These are phyloP conservation scores for Mortierella antarctica DNA, from an alignment of 192 early-diverging fungal genomes.

Conservation along the genomic window DNA sequence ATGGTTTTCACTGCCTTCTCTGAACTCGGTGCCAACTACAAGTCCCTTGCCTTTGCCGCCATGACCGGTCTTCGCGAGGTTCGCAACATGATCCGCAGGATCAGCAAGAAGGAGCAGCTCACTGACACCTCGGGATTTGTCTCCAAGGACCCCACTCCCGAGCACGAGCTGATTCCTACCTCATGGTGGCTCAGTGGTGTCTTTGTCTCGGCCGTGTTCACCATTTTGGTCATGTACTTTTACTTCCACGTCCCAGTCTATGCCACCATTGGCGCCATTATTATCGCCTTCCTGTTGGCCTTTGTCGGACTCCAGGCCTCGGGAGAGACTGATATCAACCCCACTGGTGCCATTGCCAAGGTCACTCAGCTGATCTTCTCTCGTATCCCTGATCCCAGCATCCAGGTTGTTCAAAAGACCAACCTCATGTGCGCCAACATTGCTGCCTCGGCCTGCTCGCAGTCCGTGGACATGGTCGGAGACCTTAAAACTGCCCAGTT, in stretches of 20 bases:
- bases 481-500: constrained; percentile 79
- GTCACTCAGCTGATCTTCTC: constrained; percentile 74
- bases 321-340: constrained; percentile 77
- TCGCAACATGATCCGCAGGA: constrained; percentile 23
- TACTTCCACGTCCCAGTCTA: constrained; percentile 68
- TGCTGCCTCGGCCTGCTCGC: constrained; percentile 63
- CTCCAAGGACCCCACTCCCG: constrained; percentile 49
- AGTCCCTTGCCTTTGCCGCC: constrained; percentile 58
- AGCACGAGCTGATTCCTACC: constrained; percentile 63
- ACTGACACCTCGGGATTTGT: constrained; percentile 44
- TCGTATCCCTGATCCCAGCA: constrained; percentile 53
- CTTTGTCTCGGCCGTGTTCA: constrained; percentile 61
- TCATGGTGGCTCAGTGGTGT: constrained; percentile 67
- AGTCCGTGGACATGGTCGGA: constrained; percentile 77
- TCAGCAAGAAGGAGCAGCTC: constrained; percentile 15
- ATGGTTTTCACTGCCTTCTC: constrained; percentile 75
- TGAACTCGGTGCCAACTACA: constrained; percentile 63
- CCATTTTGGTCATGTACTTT: constrained; percentile 64
- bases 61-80: constrained; percentile 34
- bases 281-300: constrained; percentile 71
- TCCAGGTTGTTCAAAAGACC: constrained; percentile 58
- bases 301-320: constrained; percentile 73
- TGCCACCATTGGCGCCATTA: constrained; percentile 67
- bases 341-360: constrained; percentile 72
- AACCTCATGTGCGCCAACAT: constrained; percentile 74